Evolutionary conservation across 345 rosid genomes (phyloP), one percentile per base, ranked within the genome.

Genomic region (Acer yangbiense): DNA sequence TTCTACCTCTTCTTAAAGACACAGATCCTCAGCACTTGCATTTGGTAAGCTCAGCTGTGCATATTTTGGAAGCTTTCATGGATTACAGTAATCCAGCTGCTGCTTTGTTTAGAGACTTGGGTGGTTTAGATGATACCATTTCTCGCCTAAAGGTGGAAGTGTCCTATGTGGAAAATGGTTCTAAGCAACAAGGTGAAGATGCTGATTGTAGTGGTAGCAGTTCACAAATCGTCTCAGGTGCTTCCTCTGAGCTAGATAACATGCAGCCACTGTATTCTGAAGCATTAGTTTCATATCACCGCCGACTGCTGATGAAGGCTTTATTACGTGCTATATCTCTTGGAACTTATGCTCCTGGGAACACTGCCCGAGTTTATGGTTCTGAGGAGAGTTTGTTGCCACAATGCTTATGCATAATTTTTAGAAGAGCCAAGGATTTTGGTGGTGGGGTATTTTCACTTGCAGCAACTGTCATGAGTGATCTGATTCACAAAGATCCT

Each of bases 381-480:
- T 91, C 97, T 74, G 95, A 90, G 81, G 98, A 91, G 84, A 95
- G 86, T 82, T 85, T 93, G 86, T 83, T 93, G 83, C 97, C 98
- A 3, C 92, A 92, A 64, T 93, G 98, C 87, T 86, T 95, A 79
- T 88, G 91, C 75, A 84, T 86, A 79, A 93, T 95, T 68, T 95
- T 95, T 71, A 86, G 87, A 77, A 85, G 94, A 83, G 96, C 95
- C 43, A 93, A 95, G 84, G 92, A 95, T 85, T 95, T 93, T 69
- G 97, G 99, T 65, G 99, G 99, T 55, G 99, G 99, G 69, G 96
- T 93, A 62, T 95, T 95, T 85, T 87, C 99, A 17, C 99, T 93
- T 86, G 96, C 99, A 44, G 97, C 96, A 29, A 93, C 92, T 79
- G 97, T 93, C 65, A 92, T 92, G 96, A 93, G 99, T 85, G 98